These are phyloP conservation scores for Microbotryum lychnidis-dioicae DNA, from an alignment of 1,284 basidiomycete species.

Conservation along the genomic window DNA sequence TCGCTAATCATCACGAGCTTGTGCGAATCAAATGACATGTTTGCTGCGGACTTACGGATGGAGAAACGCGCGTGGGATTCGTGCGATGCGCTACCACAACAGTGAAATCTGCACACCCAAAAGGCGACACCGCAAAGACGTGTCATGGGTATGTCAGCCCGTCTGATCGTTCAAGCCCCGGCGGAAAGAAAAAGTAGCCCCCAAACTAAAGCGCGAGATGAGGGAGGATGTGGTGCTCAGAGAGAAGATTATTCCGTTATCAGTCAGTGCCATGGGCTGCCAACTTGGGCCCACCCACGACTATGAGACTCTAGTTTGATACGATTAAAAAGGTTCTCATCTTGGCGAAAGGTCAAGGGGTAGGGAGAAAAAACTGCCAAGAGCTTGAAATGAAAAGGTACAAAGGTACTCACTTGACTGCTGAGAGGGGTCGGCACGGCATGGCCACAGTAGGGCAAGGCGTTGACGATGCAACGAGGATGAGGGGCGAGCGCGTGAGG, in stretches of 20 bases:
- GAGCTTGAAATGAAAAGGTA: too few relatives aligned
- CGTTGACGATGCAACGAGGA: not conserved
- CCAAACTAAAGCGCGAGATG: not conserved
- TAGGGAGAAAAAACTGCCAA: too few relatives aligned
- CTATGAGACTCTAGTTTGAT: constrained; percentile 29
- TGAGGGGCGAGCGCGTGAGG: not conserved
- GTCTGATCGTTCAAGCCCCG: not conserved
- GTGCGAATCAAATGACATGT: too few relatives aligned
- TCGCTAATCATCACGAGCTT: too few relatives aligned
- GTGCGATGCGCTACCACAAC: not conserved
- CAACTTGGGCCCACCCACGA: constrained; percentile 15
- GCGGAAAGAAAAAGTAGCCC: not conserved
- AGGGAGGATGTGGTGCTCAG: not conserved
- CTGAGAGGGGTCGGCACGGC: not conserved
- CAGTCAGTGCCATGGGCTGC: constrained; percentile 8
- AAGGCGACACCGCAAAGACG: not conserved
- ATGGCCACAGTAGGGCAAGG: not conserved
- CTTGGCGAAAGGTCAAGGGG: not conserved
- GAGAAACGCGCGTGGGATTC: too few relatives aligned
- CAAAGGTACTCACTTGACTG: not conserved
- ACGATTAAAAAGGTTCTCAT: constrained; percentile 8
- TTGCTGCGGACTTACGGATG: not conserved
- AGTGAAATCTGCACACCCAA: not conserved
- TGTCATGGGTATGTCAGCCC: constrained; percentile 1
- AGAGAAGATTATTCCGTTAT: constrained; percentile 26